These are phyloP conservation scores for Physcomitrellopsis africana DNA, from an alignment of 225 moss, liverwort and hornwort genomes.

Conservation along the genomic window DNA sequence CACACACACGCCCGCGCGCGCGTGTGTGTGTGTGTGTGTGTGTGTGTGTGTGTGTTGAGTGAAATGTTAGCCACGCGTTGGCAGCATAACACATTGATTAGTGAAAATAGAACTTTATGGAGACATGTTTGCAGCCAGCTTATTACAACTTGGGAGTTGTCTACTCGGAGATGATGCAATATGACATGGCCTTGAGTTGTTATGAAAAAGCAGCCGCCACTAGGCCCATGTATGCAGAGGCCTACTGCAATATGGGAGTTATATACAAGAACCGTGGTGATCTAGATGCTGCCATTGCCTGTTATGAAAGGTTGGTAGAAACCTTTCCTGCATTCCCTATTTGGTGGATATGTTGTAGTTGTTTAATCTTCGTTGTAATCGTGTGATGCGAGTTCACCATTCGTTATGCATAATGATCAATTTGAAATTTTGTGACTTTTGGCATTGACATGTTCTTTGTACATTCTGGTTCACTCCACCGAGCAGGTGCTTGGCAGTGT, in stretches of 20 bases:
- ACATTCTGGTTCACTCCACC: neutral
- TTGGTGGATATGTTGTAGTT: constrained; percentile 3
- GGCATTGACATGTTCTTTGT: neutral
- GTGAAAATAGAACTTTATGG: constrained; percentile 10
- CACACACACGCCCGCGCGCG: too few species aligned
- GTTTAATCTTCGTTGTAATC: neutral
- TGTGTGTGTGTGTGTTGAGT: too few species aligned
- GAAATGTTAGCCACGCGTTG: too few species aligned
- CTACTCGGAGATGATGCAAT: constrained; percentile 99
- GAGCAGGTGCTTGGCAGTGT: constrained; percentile 92
- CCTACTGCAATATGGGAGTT: constrained; percentile 99
- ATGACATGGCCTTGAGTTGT: constrained; percentile 92
- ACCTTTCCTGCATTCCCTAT: neutral
- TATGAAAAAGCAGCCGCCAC: constrained; percentile 96
- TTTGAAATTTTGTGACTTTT: constrained; percentile 6
- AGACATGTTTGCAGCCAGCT: constrained; percentile 77
- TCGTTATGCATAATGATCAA: constrained; percentile 11
- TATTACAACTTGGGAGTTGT: constrained; percentile 99
- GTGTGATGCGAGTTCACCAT: neutral
- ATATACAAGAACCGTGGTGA: constrained; percentile 99
- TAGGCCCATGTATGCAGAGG: constrained; percentile 99
- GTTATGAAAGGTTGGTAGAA: constrained; percentile 84
- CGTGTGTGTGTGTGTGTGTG: too few species aligned
- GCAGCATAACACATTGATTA: neutral
- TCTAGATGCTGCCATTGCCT: constrained; percentile 97